Percentiles rank a stretch among this genome's conserved stretches.
phyloP scores from a whole-genome alignment of 2,329 filamentous ascomycete genomes.

The Aureobasidium pullulans region DNA sequence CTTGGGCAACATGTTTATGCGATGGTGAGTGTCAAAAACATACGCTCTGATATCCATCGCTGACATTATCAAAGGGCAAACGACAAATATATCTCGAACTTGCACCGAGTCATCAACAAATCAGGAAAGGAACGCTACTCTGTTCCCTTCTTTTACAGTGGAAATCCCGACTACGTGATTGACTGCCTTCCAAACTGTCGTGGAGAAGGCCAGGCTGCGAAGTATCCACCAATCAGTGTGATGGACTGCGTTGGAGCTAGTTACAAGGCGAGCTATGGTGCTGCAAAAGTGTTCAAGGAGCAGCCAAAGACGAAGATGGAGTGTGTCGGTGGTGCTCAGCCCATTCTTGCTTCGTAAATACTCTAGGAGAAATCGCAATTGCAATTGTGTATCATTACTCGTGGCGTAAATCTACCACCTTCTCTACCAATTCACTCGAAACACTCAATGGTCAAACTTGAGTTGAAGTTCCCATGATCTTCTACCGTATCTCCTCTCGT shows the following conservation, averaged over 20 bases:
- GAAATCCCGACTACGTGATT: slow-evolving; percentile 38
- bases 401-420: too few relatives aligned
- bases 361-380: too few relatives aligned
- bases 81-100: slow-evolving; percentile 46
- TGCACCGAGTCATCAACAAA: slow-evolving; percentile 51
- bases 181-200: slow-evolving; percentile 1
- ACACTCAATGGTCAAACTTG: too few relatives aligned
- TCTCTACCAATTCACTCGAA: too few relatives aligned
- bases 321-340: neutral
- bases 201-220: neutral
- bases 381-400: too few relatives aligned
- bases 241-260: neutral
- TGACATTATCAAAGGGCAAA: slow-evolving; percentile 31
- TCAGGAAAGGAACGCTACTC: slow-evolving; percentile 46
- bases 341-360: neutral
- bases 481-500: too few relatives aligned
- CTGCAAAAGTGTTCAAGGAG: neutral
- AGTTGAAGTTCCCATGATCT: too few relatives aligned
- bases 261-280: neutral
- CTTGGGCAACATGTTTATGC: slow-evolving; percentile 13
- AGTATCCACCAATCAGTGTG: neutral
- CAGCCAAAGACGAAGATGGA: neutral
- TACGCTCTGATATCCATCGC: too few relatives aligned
- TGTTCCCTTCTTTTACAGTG: slow-evolving; percentile 50
- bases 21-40: neutral